These are phyloP conservation scores for Sedum album DNA, from an alignment of 164 flowering plant genomes.

Conservation along the genomic window DNA sequence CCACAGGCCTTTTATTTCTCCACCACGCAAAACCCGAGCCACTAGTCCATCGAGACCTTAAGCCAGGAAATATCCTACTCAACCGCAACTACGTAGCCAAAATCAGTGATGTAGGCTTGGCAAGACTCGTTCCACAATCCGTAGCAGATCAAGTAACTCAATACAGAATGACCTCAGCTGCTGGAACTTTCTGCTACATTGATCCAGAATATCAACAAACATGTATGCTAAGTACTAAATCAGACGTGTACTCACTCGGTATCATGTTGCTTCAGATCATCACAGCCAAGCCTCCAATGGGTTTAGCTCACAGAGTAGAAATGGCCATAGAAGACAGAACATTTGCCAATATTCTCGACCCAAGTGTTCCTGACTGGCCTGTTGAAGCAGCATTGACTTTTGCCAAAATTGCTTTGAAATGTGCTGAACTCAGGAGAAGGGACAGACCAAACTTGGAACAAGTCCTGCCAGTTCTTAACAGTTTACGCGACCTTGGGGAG, in stretches of 20 bases:
- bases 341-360: not conserved
- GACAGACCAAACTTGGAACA: not conserved
- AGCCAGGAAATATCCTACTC: conserved; percentile 34
- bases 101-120: conserved; percentile 34
- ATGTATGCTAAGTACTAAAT: conserved; percentile 21
- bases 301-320: conserved; percentile 21
- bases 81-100: conserved; percentile 31
- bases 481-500: not conserved
- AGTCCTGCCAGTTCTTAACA: not conserved
- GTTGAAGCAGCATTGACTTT: not conserved
- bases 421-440: not conserved
- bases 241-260: conserved; percentile 25
- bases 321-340: not conserved
- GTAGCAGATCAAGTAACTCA: conserved; percentile 24
- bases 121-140: conserved; percentile 24
- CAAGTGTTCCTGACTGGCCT: conserved; percentile 1
- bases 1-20: conserved; percentile 29
- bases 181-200: conserved; percentile 27
- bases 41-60: conserved; percentile 36
- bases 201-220: conserved; percentile 32
- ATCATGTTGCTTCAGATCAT: conserved; percentile 25
- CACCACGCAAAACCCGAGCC: conserved; percentile 40
- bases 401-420: not conserved
- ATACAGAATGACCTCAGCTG: conserved; percentile 28
- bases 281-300: conserved; percentile 29